phyloP scores from a whole-genome alignment of 805 yeast species.

The Suhomyces tanzawaensis region DNA sequence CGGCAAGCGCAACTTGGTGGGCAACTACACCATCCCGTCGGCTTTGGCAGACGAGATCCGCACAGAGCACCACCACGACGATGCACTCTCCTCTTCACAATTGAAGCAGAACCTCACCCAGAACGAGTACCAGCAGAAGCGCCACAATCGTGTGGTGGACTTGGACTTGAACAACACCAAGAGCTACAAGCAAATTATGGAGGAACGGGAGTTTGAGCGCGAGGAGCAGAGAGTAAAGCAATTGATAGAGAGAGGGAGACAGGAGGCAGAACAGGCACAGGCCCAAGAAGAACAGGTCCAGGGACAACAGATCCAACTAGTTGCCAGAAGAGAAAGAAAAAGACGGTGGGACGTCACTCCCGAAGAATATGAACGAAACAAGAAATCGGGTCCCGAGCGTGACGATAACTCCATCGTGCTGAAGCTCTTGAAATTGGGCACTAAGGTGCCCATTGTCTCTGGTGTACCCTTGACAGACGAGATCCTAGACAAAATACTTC shows the following conservation, averaged over 20 bases:
- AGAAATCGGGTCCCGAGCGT: slow-evolving; percentile 1
- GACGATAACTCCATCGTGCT: slow-evolving; percentile 23
- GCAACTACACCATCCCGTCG: slow-evolving; percentile 30
- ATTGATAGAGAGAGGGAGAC: slow-evolving; percentile 19
- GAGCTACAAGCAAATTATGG: slow-evolving; percentile 44
- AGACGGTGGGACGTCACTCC: slow-evolving; percentile 48
- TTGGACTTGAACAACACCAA: slow-evolving; percentile 14
- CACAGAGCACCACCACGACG: slow-evolving; percentile 20
- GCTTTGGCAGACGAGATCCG: slow-evolving; percentile 25
- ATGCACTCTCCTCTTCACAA: slow-evolving; percentile 13
- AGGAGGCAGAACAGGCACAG: slow-evolving; percentile 14
- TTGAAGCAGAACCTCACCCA: slow-evolving; percentile 16
- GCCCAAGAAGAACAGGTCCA: slow-evolving; percentile 2
- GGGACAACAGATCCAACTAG: not conserved
- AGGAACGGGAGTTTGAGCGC: slow-evolving; percentile 38
- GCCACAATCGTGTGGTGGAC: slow-evolving; percentile 23
- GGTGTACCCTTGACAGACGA: slow-evolving; percentile 43
- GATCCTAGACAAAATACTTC: slow-evolving; percentile 48
- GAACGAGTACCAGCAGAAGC: slow-evolving; percentile 29
- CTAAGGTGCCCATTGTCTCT: slow-evolving; percentile 25
- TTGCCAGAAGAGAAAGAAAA: slow-evolving; percentile 20
- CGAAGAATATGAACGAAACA: slow-evolving; percentile 25
- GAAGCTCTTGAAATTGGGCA: slow-evolving; percentile 10
- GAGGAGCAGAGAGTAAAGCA: slow-evolving; percentile 29
- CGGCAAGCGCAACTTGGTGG: slow-evolving; percentile 20